phyloP scores from a whole-genome alignment of 345 rosid genomes.

The Ailanthus altissimus region DNA sequence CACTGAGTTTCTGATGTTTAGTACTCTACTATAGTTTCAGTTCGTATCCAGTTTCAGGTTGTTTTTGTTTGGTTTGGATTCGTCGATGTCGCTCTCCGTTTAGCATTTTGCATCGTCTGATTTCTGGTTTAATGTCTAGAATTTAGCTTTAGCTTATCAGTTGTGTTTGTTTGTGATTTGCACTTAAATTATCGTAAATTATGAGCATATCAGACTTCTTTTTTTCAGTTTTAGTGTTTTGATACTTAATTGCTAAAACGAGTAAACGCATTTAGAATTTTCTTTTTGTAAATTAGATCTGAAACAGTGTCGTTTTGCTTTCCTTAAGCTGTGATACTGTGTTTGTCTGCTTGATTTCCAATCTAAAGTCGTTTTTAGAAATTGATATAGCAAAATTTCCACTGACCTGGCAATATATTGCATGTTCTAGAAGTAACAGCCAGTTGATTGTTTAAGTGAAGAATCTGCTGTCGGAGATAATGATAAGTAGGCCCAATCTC shows the following conservation, averaged over 20 bases:
- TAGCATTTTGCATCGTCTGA: background rate
- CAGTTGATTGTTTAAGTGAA: background rate
- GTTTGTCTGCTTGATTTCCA: background rate
- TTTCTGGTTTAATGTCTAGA: background rate
- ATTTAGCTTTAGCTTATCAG: background rate
- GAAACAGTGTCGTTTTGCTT: background rate
- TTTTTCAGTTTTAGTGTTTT: background rate
- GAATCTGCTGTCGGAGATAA: constrained; percentile 15
- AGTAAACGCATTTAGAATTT: background rate
- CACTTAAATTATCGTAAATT: background rate
- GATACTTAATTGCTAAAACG: background rate
- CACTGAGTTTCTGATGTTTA: background rate
- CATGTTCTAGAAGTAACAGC: background rate
- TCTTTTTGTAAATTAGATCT: constrained; percentile 1
- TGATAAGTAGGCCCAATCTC: constrained; percentile 13
- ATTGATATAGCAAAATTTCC: background rate
- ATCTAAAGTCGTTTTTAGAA: background rate
- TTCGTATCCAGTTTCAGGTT: constrained; percentile 4
- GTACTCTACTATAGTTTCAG: background rate
- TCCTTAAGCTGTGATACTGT: background rate
- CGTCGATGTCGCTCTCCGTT: background rate
- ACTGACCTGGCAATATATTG: background rate
- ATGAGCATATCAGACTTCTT: background rate
- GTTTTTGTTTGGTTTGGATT: background rate
- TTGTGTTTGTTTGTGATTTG: background rate